Percentiles rank a stretch among this genome's conserved stretches.
phyloP scores from a whole-genome alignment of 768 basidiomycete genomes.

The Trametes villosa region DNA sequence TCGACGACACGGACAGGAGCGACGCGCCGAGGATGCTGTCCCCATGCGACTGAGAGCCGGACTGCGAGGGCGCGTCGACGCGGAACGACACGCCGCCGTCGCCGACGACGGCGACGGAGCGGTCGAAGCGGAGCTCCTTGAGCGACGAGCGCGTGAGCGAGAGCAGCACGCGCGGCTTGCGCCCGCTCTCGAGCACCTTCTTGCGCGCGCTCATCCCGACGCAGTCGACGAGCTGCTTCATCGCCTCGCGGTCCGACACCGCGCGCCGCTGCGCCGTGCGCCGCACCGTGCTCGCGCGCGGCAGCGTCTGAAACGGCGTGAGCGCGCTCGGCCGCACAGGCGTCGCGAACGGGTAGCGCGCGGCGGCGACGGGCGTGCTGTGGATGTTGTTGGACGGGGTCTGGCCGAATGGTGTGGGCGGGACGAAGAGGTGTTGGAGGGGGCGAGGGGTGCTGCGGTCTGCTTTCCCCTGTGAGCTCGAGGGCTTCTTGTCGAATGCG shows the following conservation, averaged over 20 bases:
- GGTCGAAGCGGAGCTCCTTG: constrained; percentile 39
- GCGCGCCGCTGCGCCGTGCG: constrained; percentile 51
- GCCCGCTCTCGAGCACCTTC: constrained; percentile 81
- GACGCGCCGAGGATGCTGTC: constrained; percentile 22
- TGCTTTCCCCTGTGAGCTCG: neutral
- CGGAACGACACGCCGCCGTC: constrained; percentile 32
- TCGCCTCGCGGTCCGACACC: constrained; percentile 83
- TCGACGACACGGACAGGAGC: constrained; percentile 17
- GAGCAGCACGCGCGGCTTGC: constrained; percentile 61
- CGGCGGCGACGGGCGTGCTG: constrained; percentile 16
- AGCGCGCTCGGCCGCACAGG: constrained; percentile 55
- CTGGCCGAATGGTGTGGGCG: constrained; percentile 19
- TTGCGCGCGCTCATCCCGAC: constrained; percentile 87
- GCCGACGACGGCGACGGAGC: constrained; percentile 32
- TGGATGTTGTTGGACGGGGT: constrained; percentile 23
- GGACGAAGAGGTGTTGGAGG: constrained; percentile 23
- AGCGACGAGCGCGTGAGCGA: constrained; percentile 33
- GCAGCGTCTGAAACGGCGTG: constrained; percentile 53
- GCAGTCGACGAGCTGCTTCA: constrained; percentile 86
- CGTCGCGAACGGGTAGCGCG: constrained; percentile 56
- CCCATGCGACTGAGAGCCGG: constrained; percentile 22
- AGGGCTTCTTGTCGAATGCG: constrained; percentile 48
- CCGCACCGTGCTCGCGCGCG: constrained; percentile 58
- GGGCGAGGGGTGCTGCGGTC: constrained; percentile 28
- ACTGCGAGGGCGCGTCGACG: constrained; percentile 26